These are phyloP conservation scores for Sphagnum fallax DNA, from an alignment of 228 moss, liverwort and hornwort genomes.

Conservation along the genomic window DNA sequence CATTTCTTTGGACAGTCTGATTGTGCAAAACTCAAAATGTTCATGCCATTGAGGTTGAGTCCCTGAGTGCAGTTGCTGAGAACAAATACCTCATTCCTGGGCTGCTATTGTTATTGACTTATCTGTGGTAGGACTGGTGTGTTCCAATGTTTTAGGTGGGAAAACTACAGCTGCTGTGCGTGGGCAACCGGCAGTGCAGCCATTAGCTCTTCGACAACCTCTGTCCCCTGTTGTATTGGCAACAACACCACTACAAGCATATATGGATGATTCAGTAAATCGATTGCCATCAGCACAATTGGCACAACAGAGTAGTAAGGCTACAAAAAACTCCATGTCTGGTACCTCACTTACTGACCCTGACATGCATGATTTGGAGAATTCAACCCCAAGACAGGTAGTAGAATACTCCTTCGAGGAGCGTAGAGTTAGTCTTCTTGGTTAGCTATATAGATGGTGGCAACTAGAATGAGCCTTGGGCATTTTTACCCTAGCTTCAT, in stretches of 20 bases:
- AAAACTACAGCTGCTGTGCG: slow-evolving; percentile 1
- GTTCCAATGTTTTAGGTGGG: background rate
- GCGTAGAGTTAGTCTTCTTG: background rate
- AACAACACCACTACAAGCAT: slow-evolving; percentile 21
- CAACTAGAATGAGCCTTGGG: too few species aligned
- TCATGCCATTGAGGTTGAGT: too few species aligned
- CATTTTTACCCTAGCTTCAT: too few species aligned
- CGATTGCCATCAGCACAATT: background rate
- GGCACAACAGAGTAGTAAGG: background rate
- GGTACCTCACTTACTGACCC: background rate
- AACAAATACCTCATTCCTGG: background rate
- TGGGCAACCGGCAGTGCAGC: slow-evolving; percentile 5
- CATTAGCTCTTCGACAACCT: slow-evolving; percentile 7
- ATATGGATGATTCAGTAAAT: slow-evolving; percentile 18
- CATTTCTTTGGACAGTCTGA: background rate
- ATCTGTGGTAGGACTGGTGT: too few species aligned
- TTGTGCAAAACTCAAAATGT: too few species aligned
- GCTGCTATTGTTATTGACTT: background rate
- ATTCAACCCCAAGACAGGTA: background rate
- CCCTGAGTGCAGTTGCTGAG: background rate
- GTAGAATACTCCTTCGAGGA: background rate
- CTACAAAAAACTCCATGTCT: background rate
- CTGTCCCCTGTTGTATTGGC: slow-evolving; percentile 12
- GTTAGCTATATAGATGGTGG: too few species aligned
- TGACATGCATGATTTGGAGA: background rate